Evolutionary conservation across 1,284 basidiomycete genomes (phyloP), one percentile per base, ranked within the genome.

Genomic region (Leccinum fallax): DNA sequence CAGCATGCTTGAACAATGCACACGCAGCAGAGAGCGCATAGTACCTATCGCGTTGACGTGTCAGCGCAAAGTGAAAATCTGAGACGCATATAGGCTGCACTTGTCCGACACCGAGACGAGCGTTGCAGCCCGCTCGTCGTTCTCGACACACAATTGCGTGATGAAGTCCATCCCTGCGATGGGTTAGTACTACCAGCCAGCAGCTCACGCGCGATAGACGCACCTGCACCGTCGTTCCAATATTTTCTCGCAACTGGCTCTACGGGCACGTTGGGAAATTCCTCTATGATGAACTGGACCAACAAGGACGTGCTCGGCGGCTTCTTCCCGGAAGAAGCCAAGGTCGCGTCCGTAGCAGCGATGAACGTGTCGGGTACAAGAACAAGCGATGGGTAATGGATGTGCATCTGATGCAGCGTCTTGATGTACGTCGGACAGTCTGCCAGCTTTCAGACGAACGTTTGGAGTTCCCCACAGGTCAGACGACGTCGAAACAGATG

Each of bases 341-440:
- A 66, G 4, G 79, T 77, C 13, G 75, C 73, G 66, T 88, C 86
- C 24, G 80, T 71, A 0, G 81, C 65, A 15, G 88, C 83, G 30
- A 93, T 68, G 66, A 89, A 91, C 0, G 89, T 93, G 69, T 94
- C 91, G 0, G 92, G 92, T 7, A 95, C 85, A 5, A 97, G 79
- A 38, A 97, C 80, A 15, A 88, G 77, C 11, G 77, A 80, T 0
- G 95, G 94, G 6, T 79, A 81, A 68, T 95, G 88, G 9, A 94
- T 73, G 64, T 89, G 85, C 79, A 97, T 85, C 69, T 96, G 93
- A 65, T 96, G 93, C 8, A 96, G 77, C 0, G 92, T 94, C 72
- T 93, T 94, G 61, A 93, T 87, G 67, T 94, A 97, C 19, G 92
- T 92, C 61, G 90, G 84, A 65, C 88, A 90, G 69, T 95, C 93